These are phyloP conservation scores for Nicotiana paniculata DNA, from an alignment of 257 asterid species.

Conservation along the genomic window DNA sequence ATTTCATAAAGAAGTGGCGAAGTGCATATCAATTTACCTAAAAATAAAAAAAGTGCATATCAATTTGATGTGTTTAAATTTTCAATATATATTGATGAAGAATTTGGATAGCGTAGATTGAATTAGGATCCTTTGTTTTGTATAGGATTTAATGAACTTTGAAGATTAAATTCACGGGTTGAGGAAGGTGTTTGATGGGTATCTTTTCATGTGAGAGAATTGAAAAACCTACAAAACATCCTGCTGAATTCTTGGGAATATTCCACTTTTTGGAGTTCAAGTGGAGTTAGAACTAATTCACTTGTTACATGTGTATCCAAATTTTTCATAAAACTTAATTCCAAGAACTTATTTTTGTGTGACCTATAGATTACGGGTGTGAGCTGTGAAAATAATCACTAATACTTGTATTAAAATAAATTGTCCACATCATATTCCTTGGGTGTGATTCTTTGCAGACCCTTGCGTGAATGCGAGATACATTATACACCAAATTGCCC, in stretches of 20 bases:
- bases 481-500: no score
- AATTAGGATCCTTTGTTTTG: constrained; percentile 37
- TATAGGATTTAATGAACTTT: constrained; percentile 8
- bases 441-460: no score
- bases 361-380: no score
- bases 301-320: background rate
- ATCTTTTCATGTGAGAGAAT: background rate
- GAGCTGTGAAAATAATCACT: no score
- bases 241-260: background rate
- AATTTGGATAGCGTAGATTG: constrained; percentile 24
- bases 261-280: background rate
- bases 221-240: background rate
- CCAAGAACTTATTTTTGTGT: background rate
- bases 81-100: background rate
- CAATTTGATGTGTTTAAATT: background rate
- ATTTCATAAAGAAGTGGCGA: no score
- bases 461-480: no score
- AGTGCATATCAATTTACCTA: background rate
- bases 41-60: background rate
- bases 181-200: background rate
- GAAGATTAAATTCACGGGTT: constrained; percentile 19
- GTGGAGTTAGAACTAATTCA: background rate
- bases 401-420: no score
- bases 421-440: no score
- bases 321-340: background rate